Percentiles rank a stretch among this genome's conserved stretches.
Conservation (phyloP, 345 rosid species). For the Euphorbia tirucalli region DNA sequence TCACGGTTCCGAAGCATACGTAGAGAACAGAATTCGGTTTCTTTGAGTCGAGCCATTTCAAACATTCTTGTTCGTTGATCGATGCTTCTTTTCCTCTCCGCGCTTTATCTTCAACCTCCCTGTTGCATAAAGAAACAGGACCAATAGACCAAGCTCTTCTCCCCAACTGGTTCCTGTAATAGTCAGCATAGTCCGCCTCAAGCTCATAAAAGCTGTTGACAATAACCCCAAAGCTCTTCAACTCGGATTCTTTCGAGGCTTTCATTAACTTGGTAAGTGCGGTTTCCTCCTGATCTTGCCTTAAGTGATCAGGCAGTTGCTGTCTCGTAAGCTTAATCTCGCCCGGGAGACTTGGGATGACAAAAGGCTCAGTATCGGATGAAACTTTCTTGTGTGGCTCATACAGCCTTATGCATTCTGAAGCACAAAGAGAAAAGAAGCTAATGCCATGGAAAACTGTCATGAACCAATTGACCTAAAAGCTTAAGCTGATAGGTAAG, state of each 20-base stretch:
- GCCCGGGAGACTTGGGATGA: background rate
- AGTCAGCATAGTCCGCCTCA: background rate
- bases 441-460: background rate
- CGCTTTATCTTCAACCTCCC: no score
- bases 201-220: background rate
- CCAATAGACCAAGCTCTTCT: conserved; percentile 1
- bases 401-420: background rate
- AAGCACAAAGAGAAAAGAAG: background rate
- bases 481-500: no score
- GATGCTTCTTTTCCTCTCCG: conserved; percentile 1
- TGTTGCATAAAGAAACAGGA: no score
- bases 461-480: no score
- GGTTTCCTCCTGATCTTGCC: background rate
- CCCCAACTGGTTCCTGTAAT: background rate
- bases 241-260: background rate
- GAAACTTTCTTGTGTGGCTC: background rate
- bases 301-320: background rate
- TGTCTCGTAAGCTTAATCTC: background rate
- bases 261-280: background rate
- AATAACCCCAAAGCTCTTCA: background rate
- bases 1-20: background rate
- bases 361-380: background rate
- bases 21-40: background rate
- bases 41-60: background rate
- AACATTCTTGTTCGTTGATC: background rate